Base-by-base conservation (phyloP, 2,329 filamentous ascomycete genomes). In the Diaporthe sp. region DNA sequence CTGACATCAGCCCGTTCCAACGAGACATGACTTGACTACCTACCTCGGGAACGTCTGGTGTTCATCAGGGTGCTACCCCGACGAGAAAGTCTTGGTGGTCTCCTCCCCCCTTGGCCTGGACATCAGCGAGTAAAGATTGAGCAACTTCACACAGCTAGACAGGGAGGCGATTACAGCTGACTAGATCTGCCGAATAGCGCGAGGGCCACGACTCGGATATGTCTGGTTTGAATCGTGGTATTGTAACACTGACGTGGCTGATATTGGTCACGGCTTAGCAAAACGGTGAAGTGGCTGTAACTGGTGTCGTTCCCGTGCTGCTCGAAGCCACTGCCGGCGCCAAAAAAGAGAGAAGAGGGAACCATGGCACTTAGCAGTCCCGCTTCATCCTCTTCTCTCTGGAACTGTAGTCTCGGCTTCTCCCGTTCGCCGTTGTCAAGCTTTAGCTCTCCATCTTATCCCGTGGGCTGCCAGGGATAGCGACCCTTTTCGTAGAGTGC, bases 1-100 rank as follows among this genome's bases (percentile, higher is more conserved):
- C n/a, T 44, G 58, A 53, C 58, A 53, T 57, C 57, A 62, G 70
- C n/a, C 44, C 53, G 46, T 44, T 46, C 31, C 70, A 42, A 31
- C n/a, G 34, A 42, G n/a, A 15, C 34, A 28, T 55, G 65, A 39
- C 37, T 39, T 39, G 37, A 49, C 31, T 39, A 42, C 49, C 22
- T 28, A 9, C 15, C 19, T 25, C 28, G 15, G 22, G 37, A 7
- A 69, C 44, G 9, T 22, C 25, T 53, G 34, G 46, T 37, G 34
- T 55, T 25, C 65, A 42, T 55, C 34, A 55, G n/a, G 61, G 22
- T 42, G 49, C 17, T 42, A 53, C 34, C 22, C 46, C 17, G 65
- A 55, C 65, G 49, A 55, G n/a, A 31, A 55, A 28, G 49, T 69
- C 28, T 31, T 55, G 49, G n/a, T 69, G 37, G 49, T 42, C 34